Percentiles rank a stretch among this genome's conserved stretches.
phyloP scores from a whole-genome alignment of 2,329 filamentous ascomycete species.

The Trichoderma citrinoviride region DNA sequence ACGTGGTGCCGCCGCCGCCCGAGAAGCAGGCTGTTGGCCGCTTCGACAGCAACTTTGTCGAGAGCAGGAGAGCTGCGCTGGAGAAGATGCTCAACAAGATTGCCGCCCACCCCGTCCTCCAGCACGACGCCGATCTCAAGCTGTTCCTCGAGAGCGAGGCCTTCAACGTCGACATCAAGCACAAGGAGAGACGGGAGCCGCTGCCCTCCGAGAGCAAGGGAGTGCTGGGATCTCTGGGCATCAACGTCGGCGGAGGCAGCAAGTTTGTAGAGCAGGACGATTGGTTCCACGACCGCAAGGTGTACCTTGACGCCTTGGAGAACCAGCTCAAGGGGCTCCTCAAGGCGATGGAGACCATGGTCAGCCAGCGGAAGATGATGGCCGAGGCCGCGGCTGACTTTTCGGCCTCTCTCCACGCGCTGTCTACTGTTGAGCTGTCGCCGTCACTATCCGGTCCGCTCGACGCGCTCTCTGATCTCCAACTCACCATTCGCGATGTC shows the following conservation, averaged over 20 bases:
- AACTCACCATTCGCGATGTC: slow-evolving; percentile 88
- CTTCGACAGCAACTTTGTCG: slow-evolving; percentile 96
- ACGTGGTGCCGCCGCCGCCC: slow-evolving; percentile 91
- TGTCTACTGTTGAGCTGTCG: slow-evolving; percentile 90
- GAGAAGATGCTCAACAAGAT: slow-evolving; percentile 99
- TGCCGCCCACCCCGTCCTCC: slow-evolving; percentile 81
- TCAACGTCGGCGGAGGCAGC: slow-evolving; percentile 70
- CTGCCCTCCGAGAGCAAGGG: slow-evolving; percentile 88
- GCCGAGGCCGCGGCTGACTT: slow-evolving; percentile 93
- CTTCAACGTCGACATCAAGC: slow-evolving; percentile 95
- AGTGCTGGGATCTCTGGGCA: slow-evolving; percentile 80
- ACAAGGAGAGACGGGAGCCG: slow-evolving; percentile 90
- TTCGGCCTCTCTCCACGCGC: slow-evolving; percentile 84
- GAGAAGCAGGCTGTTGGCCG: slow-evolving; percentile 97
- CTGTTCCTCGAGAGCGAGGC: slow-evolving; percentile 95
- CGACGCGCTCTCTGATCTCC: slow-evolving; percentile 87
- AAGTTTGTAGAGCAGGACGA: slow-evolving; percentile 99
- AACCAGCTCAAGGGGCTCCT: slow-evolving; percentile 85
- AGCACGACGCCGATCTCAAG: slow-evolving; percentile 91
- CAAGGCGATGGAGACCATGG: slow-evolving; percentile 92
- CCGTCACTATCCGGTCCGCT: slow-evolving; percentile 83
- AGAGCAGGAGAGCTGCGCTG: slow-evolving; percentile 82
- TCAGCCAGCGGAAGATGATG: slow-evolving; percentile 86
- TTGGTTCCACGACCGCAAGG: slow-evolving; percentile 96
- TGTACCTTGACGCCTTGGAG: slow-evolving; percentile 92